Percentiles rank a stretch among this genome's conserved stretches.
These are phyloP conservation scores for Fusarium floridanum DNA, from an alignment of 2,329 filamentous ascomycete genomes.

Conservation along the genomic window DNA sequence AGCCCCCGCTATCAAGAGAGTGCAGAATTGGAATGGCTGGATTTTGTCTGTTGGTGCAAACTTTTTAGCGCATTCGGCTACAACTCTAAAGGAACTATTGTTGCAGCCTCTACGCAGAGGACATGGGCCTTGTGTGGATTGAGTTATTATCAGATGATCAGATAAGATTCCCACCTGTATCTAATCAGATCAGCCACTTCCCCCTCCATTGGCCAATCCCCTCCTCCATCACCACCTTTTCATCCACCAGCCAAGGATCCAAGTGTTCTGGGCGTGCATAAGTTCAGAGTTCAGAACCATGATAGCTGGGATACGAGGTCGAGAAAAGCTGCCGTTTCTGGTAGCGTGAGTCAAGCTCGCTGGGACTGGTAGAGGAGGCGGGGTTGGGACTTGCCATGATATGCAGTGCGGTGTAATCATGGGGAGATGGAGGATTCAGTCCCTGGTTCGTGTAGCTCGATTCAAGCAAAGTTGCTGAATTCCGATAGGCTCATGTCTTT, in stretches of 20 bases:
- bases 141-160: conserved; percentile 42
- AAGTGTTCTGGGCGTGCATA: conserved; percentile 6
- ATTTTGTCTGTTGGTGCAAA: background rate
- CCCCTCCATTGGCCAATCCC: conserved; percentile 34
- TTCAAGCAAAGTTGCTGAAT: background rate
- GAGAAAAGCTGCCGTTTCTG: background rate
- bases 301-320: conserved; percentile 8
- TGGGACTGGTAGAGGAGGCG: background rate
- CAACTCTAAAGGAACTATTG: conserved; percentile 5
- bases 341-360: conserved; percentile 5
- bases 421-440: background rate
- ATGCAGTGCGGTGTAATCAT: background rate
- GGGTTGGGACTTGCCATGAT: background rate
- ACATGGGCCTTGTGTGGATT: conserved; percentile 18
- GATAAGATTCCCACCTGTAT: conserved; percentile 38
- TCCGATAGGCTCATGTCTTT: background rate
- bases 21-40: conserved; percentile 19
- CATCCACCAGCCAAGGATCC: background rate
- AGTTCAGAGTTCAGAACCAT: conserved; percentile 33
- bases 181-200: conserved; percentile 46
- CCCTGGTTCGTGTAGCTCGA: background rate
- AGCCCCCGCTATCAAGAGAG: conserved; percentile 7
- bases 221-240: conserved; percentile 9
- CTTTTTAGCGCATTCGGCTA: background rate
- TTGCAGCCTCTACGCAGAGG: conserved; percentile 17